Base-by-base conservation (phyloP, 177 flowering plant species). In the Vitis hybrid region DNA sequence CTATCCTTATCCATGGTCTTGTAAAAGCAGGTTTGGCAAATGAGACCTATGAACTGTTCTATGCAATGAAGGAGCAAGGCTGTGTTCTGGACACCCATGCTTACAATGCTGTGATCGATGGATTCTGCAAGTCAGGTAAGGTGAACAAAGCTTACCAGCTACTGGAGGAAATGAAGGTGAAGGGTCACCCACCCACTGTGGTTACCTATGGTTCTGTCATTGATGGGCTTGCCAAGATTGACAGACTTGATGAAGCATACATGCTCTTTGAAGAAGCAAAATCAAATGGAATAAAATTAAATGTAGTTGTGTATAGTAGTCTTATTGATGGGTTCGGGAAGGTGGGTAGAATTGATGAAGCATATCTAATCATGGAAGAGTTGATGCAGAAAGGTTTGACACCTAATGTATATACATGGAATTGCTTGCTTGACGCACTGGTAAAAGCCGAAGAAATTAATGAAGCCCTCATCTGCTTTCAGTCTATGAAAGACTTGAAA, bases 231-330 rank as follows among this genome's bases (percentile, higher is more conserved):
- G 86, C 95, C 7, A 92, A 92, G 76, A 91, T 91, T 65, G 97
- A 91, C 78, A 77, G 98, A 80, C 94, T 94, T 64, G 98, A 94
- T 80, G 98, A 94, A 77, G 97, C 98, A 46, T 94, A 92, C 71
- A 88, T 91, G 97, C 87, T 94, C 27, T 94, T 94, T 69, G 98
- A 94, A 83, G 98, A 94, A 84, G 97, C 97, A 60, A 94, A 94
- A 79, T 80, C 97, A 11, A 80, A 70, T 69, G 90, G 89, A 19
- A 70, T 91, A 40, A 80, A 81, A 59, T 56, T 89, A 62, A 92
- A 94, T 80, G 87, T 86, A 6, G 83, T 91, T 24, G 78, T 91
- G 1, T 94, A 92, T 70, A 91, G 90, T 65, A 91, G 97, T 72
- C 91, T 94, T 52, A 79, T 94, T 70, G 97, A 94, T 81, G 98